A percentile compares a stretch with the other conserved stretches of the same genome.
These are phyloP conservation scores for Rhizopogon vesiculosus DNA, from an alignment of 768 basidiomycete species.

Conservation along the genomic window DNA sequence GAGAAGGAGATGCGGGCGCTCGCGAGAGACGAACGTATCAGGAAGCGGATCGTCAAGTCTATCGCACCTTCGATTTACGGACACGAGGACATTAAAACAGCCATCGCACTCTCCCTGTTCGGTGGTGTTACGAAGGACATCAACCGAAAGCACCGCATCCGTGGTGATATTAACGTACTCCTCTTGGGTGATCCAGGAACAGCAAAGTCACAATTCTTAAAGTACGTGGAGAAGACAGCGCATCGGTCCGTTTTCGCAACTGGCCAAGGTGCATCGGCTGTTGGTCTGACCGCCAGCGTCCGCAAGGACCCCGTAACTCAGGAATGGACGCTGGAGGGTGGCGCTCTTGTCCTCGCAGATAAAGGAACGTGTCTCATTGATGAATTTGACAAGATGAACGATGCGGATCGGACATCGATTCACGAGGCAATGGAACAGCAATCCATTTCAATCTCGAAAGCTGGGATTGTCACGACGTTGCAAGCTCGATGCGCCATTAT, in stretches of 20 bases:
- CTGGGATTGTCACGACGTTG: conserved; percentile 96
- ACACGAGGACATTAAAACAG: conserved; percentile 99
- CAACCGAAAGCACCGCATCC: conserved; percentile 91
- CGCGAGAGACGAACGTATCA: conserved; percentile 88
- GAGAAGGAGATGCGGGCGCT: conserved; percentile 87
- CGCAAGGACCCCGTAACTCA: conserved; percentile 95
- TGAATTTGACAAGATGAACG: conserved; percentile 99
- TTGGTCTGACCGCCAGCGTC: conserved; percentile 98
- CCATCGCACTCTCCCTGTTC: conserved; percentile 91
- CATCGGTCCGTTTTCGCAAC: conserved; percentile 97
- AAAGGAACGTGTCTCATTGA: conserved; percentile 98
- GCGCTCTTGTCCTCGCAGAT: conserved; percentile 96
- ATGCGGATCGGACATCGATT: conserved; percentile 94
- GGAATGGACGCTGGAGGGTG: conserved; percentile 99
- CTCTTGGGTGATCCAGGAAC: conserved; percentile 97
- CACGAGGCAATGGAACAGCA: conserved; percentile 99
- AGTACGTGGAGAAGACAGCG: conserved; percentile 98
- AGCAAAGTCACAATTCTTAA: conserved; percentile 98
- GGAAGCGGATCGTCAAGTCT: conserved; percentile 96
- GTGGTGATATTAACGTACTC: conserved; percentile 97
- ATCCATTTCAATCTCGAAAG: conserved; percentile 97
- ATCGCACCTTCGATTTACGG: conserved; percentile 99
- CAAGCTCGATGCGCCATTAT: conserved; percentile 98
- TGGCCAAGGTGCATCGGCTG: conserved; percentile 96
- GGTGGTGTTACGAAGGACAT: conserved; percentile 94